phyloP scores from a whole-genome alignment of 2,329 filamentous ascomycete species.

The Colletotrichum orchidophilum region DNA sequence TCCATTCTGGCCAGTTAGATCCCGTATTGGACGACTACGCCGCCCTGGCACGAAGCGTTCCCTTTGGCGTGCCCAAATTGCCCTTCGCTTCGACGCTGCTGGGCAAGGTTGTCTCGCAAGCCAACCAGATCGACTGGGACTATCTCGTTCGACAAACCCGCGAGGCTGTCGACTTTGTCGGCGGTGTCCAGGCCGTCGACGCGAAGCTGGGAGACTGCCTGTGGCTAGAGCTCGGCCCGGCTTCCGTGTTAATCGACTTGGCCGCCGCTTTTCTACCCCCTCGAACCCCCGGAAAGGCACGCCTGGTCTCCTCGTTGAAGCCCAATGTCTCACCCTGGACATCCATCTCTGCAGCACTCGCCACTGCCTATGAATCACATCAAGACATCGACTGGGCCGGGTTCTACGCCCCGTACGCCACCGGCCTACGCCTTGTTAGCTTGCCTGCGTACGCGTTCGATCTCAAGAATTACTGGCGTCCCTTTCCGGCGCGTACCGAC shows the following conservation, averaged over 20 bases:
- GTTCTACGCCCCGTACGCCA: constrained; percentile 63
- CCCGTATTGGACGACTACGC: constrained; percentile 67
- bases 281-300: too few relatives aligned
- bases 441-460: constrained; percentile 78
- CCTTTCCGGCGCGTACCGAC: too few relatives aligned
- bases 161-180: too few relatives aligned
- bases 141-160: too few relatives aligned
- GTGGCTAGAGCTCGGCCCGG: too few relatives aligned
- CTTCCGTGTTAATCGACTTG: too few relatives aligned
- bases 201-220: too few relatives aligned
- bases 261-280: too few relatives aligned
- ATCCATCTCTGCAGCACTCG: constrained; percentile 66
- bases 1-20: constrained; percentile 63
- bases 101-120: too few relatives aligned
- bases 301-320: constrained; percentile 67
- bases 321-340: constrained; percentile 72
- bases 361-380: constrained; percentile 67
- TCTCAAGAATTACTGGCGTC: constrained; percentile 77
- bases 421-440: constrained; percentile 58
- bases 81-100: constrained; percentile 76
- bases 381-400: constrained; percentile 76
- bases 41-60: constrained; percentile 47
- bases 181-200: too few relatives aligned
- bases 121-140: too few relatives aligned
- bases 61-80: constrained; percentile 56